Evolutionary conservation across 805 yeast species (phyloP).

Genomic region (Starmerella vaccinii): DNA sequence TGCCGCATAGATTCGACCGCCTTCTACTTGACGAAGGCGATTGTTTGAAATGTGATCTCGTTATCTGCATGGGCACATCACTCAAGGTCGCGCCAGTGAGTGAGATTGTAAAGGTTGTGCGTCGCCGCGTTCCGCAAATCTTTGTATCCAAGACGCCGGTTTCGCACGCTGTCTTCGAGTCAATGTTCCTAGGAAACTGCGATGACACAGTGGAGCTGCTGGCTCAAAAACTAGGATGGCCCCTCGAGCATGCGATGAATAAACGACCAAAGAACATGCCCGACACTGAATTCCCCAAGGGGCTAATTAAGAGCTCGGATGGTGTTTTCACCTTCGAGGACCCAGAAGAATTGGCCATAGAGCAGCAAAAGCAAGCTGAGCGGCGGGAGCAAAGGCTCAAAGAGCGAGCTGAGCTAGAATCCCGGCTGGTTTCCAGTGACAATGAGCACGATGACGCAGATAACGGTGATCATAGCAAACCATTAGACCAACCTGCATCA

Average conservation of each 20-base stretch:
- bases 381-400: neutral
- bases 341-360: conserved; percentile 4
- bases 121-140: conserved; percentile 69
- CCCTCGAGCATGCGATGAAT: conserved; percentile 46
- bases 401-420: neutral
- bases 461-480: no score
- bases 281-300: conserved; percentile 23
- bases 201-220: conserved; percentile 70
- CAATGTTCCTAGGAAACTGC: conserved; percentile 65
- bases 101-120: conserved; percentile 67
- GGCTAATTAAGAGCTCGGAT: conserved; percentile 23
- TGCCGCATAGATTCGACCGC: conserved; percentile 61
- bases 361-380: conserved; percentile 4
- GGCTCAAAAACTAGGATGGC: conserved; percentile 49
- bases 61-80: conserved; percentile 83
- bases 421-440: neutral
- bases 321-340: conserved; percentile 25
- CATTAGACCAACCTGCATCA: no score
- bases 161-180: conserved; percentile 67
- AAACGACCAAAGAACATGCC: conserved; percentile 25
- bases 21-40: conserved; percentile 41
- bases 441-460: no score
- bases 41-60: conserved; percentile 57
- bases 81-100: conserved; percentile 87
- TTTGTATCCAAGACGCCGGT: conserved; percentile 69